These are phyloP conservation scores for Aspergillus biplanus DNA, from an alignment of 495 filamentous ascomycete species.

Conservation along the genomic window DNA sequence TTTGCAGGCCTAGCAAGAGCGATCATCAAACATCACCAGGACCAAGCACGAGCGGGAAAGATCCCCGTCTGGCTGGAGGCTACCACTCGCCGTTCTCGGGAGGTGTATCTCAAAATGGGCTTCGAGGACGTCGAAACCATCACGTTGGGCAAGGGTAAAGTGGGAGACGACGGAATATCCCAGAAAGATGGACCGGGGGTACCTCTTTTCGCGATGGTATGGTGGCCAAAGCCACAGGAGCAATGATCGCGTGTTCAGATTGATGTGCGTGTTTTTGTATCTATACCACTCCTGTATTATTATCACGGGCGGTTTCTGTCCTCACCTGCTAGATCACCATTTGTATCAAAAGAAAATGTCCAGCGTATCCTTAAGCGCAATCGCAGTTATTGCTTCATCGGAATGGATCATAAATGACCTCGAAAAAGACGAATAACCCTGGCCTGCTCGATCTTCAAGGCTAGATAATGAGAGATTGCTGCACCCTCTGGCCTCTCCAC, in stretches of 20 bases:
- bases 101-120: constrained; percentile 8
- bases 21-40: constrained; percentile 1
- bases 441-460: no score
- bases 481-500: no score
- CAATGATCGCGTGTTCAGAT: not conserved
- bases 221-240: constrained; percentile 12
- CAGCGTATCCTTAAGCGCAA: no score
- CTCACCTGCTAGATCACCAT: no score
- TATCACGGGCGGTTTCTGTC: no score
- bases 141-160: constrained; percentile 1
- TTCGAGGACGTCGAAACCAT: constrained; percentile 13
- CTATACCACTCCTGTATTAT: no score
- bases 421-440: no score
- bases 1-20: constrained; percentile 6
- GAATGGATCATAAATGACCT: no score
- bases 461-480: no score
- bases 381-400: no score
- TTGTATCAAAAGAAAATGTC: no score
- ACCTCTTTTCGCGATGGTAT: constrained; percentile 11
- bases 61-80: constrained; percentile 14
- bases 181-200: constrained; percentile 4
- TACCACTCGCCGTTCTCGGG: constrained; percentile 4
- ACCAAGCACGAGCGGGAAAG: not conserved
- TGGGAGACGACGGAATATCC: not conserved
- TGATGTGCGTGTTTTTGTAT: not conserved